Percentiles rank a stretch among this genome's conserved stretches.
phyloP scores from a whole-genome alignment of 2,329 filamentous ascomycete genomes.

The Periconia sp. region DNA sequence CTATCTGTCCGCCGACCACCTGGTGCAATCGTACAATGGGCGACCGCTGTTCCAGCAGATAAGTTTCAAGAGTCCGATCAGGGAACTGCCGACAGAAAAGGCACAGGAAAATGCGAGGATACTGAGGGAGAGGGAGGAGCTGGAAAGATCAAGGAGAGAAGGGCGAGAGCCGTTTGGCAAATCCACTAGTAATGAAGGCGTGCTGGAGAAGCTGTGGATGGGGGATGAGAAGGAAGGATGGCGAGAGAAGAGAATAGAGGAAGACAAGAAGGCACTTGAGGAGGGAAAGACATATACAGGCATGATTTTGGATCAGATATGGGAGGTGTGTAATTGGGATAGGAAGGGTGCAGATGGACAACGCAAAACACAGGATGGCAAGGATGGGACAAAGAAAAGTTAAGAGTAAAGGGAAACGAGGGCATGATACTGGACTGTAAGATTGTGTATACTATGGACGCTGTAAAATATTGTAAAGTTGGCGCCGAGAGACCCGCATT shows the following conservation, averaged over 20 bases:
- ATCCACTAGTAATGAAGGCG: too few relatives aligned
- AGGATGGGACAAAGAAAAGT: constrained; percentile 29
- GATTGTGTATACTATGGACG: constrained; percentile 1
- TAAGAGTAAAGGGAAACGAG: constrained; percentile 27
- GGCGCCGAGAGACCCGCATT: too few relatives aligned
- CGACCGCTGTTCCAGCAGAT: constrained; percentile 42
- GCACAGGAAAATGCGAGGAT: constrained; percentile 39
- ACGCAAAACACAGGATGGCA: too few relatives aligned
- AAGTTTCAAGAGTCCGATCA: constrained; percentile 1
- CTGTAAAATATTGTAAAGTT: too few relatives aligned
- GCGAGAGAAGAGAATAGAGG: constrained; percentile 52
- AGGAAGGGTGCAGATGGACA: too few relatives aligned
- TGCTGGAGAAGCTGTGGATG: constrained; percentile 46
- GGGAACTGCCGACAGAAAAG: constrained; percentile 44
- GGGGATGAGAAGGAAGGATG: constrained; percentile 51
- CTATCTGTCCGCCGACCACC: constrained; percentile 57
- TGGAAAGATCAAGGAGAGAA: constrained; percentile 35
- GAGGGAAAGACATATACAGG: constrained; percentile 50
- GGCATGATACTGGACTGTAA: constrained; percentile 15
- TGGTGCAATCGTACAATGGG: constrained; percentile 50
- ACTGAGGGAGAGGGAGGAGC: constrained; percentile 47
- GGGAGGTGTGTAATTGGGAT: constrained; percentile 56
- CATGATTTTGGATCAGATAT: constrained; percentile 54
- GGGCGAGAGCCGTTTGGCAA: too few relatives aligned
- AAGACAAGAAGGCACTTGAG: constrained; percentile 50